phyloP scores from a whole-genome alignment of 371 early-diverging fungal genomes.

The Mucor ambiguus region DNA sequence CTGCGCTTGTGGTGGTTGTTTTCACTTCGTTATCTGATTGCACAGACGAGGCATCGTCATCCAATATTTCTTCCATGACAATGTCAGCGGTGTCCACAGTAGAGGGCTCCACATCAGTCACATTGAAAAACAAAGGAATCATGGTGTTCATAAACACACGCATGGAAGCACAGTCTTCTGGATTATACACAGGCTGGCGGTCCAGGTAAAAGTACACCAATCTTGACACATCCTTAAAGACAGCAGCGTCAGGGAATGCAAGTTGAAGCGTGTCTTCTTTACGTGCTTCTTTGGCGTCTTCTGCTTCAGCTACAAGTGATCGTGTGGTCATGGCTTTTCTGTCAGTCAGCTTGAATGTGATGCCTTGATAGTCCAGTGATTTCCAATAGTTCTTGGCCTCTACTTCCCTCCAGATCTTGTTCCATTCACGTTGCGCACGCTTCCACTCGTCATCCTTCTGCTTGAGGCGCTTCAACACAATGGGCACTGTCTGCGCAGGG shows the following conservation, averaged over 20 bases:
- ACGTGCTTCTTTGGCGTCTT: constrained; percentile 59
- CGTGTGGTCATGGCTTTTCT: constrained; percentile 81
- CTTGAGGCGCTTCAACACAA: constrained; percentile 95
- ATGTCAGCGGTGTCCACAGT: constrained; percentile 33
- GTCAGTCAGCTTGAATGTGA: constrained; percentile 86
- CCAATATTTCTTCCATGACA: constrained; percentile 39
- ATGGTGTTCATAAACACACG: constrained; percentile 72
- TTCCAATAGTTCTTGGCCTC: constrained; percentile 96
- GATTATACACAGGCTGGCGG: constrained; percentile 49
- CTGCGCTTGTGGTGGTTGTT: not conserved
- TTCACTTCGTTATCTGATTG: constrained; percentile 12
- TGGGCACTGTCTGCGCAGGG: constrained; percentile 93
- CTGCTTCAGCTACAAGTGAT: constrained; percentile 83
- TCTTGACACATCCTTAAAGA: constrained; percentile 72
- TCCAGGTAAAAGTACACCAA: constrained; percentile 60
- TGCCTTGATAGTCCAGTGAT: constrained; percentile 94
- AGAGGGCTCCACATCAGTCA: constrained; percentile 42
- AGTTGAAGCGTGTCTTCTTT: not conserved
- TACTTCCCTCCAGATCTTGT: constrained; percentile 96
- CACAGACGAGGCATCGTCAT: constrained; percentile 27
- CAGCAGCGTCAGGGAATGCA: constrained; percentile 55
- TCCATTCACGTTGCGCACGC: constrained; percentile 71
- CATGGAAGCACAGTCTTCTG: constrained; percentile 71
- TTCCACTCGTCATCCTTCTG: constrained; percentile 99
- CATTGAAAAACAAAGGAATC: constrained; percentile 72